These are phyloP conservation scores for Chlorella variabilis DNA, from an alignment of 163 green algal species.

Conservation along the genomic window DNA sequence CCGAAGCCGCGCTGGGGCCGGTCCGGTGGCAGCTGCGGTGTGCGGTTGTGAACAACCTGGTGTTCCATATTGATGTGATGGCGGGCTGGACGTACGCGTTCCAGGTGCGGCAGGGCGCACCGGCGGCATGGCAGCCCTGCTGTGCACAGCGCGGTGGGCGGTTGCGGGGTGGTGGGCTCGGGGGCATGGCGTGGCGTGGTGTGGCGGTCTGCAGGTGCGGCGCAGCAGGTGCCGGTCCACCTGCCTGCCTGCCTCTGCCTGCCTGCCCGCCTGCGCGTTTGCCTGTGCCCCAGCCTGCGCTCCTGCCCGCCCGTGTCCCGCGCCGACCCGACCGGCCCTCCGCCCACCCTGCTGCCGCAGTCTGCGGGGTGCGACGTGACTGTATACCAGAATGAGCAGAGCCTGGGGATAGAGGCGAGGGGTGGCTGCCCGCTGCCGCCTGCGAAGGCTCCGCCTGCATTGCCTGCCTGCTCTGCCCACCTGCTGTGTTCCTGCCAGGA, in stretches of 20 bases:
- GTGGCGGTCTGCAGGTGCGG: too few species aligned
- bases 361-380: constrained; percentile 27
- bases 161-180: too few species aligned
- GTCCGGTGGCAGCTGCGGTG: constrained; percentile 18
- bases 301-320: neutral
- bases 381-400: constrained; percentile 30
- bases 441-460: too few species aligned
- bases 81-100: constrained; percentile 31
- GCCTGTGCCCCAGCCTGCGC: neutral
- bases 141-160: neutral
- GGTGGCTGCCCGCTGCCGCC: too few species aligned
- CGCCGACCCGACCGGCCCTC: neutral
- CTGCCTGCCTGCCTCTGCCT: too few species aligned
- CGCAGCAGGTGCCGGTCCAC: too few species aligned
- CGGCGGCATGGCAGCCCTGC: neutral
- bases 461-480: neutral
- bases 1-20: neutral
- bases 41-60: constrained; percentile 23
- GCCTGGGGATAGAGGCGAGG: constrained; percentile 29
- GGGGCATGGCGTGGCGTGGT: too few species aligned
- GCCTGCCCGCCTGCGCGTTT: too few species aligned
- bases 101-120: neutral
- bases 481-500: neutral
- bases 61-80: constrained; percentile 37
- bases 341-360: neutral